Evolutionary conservation across 306 rosid genomes (phyloP).

Genomic region (Acacia acuminata): DNA sequence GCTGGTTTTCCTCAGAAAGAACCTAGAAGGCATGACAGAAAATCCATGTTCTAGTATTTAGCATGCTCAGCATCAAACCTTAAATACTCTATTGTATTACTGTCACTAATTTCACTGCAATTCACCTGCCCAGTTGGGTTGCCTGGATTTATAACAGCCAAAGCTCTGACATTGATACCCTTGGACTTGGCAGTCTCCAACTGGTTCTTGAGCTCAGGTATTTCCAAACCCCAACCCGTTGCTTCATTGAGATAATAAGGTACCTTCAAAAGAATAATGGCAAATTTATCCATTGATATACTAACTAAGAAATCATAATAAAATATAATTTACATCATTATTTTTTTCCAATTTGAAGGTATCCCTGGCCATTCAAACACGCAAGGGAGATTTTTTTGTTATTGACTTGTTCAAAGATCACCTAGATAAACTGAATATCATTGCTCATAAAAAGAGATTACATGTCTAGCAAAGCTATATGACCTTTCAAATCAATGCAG

Average conservation of each 20-base stretch:
- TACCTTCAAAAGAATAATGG: constrained; percentile 41
- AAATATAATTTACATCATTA: neutral
- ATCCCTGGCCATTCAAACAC: neutral
- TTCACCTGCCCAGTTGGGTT: constrained; percentile 70
- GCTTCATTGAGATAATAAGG: constrained; percentile 77
- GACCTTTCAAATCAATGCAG: neutral
- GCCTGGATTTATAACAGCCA: constrained; percentile 96
- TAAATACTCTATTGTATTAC: neutral
- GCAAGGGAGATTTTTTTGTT: neutral
- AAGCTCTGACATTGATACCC: constrained; percentile 81
- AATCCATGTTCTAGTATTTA: neutral
- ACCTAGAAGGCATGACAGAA: constrained; percentile 42
- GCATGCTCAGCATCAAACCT: neutral
- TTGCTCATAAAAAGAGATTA: too few species aligned
- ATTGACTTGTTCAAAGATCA: neutral
- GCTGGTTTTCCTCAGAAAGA: constrained; percentile 77
- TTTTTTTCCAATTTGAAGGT: neutral
- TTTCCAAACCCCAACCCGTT: constrained; percentile 69
- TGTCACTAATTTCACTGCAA: neutral
- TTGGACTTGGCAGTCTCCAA: constrained; percentile 69
- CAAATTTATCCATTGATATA: neutral
- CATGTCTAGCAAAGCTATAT: neutral
- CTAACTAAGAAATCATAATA: neutral
- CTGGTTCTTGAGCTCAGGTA: constrained; percentile 60
- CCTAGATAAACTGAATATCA: too few species aligned